Evolutionary conservation across 2,329 filamentous ascomycete genomes (phyloP).

Genomic region (Aspergillus brasiliensis): DNA sequence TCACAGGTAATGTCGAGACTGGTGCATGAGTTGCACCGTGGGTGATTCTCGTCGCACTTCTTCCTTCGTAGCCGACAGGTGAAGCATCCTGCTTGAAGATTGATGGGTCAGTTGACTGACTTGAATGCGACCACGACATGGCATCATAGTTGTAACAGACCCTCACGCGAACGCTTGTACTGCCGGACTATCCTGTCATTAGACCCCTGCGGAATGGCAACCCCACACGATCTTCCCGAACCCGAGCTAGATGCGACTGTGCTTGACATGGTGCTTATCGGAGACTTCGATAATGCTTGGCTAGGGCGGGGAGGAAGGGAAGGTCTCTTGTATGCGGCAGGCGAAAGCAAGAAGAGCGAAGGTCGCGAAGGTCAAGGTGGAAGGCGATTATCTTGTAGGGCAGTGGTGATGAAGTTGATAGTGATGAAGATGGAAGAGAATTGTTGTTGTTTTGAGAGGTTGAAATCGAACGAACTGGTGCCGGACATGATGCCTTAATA

Average conservation of each 20-base stretch:
- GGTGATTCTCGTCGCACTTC: conserved; percentile 69
- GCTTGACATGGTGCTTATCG: conserved; percentile 10
- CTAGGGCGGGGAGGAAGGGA: background rate
- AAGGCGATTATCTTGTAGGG: background rate
- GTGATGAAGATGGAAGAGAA: background rate
- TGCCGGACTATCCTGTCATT: background rate
- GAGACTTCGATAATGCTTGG: background rate
- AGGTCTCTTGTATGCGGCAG: background rate
- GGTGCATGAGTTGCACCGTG: conserved; percentile 62
- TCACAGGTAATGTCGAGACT: conserved; percentile 83
- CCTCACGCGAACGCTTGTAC: conserved; percentile 16
- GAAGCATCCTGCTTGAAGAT: conserved; percentile 57
- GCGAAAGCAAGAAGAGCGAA: background rate
- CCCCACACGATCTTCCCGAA: background rate
- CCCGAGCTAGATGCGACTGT: background rate
- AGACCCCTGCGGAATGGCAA: background rate
- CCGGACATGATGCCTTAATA: conserved; percentile 20
- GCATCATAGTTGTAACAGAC: conserved; percentile 6
- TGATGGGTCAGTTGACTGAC: background rate
- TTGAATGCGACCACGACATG: conserved; percentile 1
- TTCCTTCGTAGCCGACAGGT: conserved; percentile 67
- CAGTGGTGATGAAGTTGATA: background rate
- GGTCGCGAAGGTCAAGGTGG: background rate
- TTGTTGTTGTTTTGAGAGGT: background rate
- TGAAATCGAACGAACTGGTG: conserved; percentile 7